Evolutionary conservation across 805 yeast species (phyloP).

Genomic region (Ogataea paraovalis): DNA sequence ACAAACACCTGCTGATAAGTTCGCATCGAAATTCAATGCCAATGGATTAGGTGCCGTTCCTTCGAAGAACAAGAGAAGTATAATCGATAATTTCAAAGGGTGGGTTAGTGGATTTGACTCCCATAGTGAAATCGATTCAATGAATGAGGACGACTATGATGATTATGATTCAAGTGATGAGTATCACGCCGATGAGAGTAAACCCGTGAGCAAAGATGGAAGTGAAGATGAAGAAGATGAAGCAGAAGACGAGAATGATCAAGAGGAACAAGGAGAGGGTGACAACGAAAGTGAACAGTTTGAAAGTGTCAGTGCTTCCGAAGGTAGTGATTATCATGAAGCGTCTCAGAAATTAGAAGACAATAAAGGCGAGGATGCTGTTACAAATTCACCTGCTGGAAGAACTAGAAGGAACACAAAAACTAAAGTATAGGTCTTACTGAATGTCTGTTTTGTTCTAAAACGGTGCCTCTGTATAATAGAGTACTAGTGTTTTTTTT

Average conservation of each 20-base stretch:
- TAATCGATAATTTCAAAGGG: conserved; percentile 33
- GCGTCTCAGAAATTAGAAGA: not conserved
- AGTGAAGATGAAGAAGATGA: conserved; percentile 7
- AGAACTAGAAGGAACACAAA: not conserved
- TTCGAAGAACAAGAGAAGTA: conserved; percentile 17
- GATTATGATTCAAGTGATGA: conserved; percentile 12
- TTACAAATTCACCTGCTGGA: not conserved
- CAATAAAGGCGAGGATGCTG: not conserved
- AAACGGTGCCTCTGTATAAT: too few relatives aligned
- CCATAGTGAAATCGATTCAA: conserved; percentile 24
- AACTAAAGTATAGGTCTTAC: not conserved
- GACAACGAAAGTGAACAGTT: not conserved
- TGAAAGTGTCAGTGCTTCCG: not conserved
- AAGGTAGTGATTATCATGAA: not conserved
- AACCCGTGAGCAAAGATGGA: not conserved
- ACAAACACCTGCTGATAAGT: conserved; percentile 62
- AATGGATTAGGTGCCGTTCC: conserved; percentile 37
- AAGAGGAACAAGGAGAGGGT: not conserved
- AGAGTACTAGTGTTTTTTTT: too few relatives aligned
- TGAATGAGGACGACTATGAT: conserved; percentile 13
- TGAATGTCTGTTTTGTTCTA: not conserved
- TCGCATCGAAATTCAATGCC: conserved; percentile 61
- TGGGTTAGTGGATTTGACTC: conserved; percentile 29
- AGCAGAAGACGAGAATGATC: not conserved
- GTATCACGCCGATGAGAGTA: conserved; percentile 5